Evolutionary conservation across 257 asterid genomes (phyloP), one percentile per base, ranked within the genome.

Genomic region (Lycium barbarum): DNA sequence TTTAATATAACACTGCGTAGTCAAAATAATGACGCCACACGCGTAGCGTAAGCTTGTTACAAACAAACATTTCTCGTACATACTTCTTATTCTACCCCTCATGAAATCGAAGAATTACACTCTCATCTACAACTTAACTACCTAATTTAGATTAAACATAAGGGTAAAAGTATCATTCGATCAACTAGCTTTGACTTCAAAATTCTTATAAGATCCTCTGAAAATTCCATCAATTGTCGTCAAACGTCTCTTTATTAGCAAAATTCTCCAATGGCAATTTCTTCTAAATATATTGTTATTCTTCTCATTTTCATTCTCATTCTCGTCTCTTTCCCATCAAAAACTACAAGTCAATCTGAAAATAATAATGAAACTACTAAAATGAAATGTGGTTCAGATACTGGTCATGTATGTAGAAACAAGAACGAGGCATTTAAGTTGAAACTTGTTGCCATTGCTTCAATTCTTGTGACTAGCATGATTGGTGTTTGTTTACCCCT

Each of bases 401-500:
- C n/a, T n/a, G n/a, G n/a, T n/a, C n/a, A 63, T 1, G 84, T 51
- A 1, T 88, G 91, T 79, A 84, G 47, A 55, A 22, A 83, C 85
- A 83, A 51, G 13, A 9, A 20, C 0, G 71, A 61, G 54, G 88
- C 91, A 18, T 57, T 86, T 13, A 86, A 83, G 17, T 87, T 87
- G 4, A 90, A 88, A 74, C 67, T 90, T 66, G 59, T 90, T 4
- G 90, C 92, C 73, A 84, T 88, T 4, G 87, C 73, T 20, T 36
- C 90, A 2, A 88, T 90, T n/a, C 83, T 90, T 4, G 59, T 63
- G 5, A 84, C 89, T 1, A 88, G 91, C 43, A 87, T 87, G 89
- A 63, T 84, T 6, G 93, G 93, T 2, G 91, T 90, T 11, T 85
- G 86, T 20, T 82, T 88, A 7, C 92, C 91, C 0, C 11, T 90